Percentiles rank a stretch among this genome's conserved stretches.
These are phyloP conservation scores for Primulina huaijiensis DNA, from an alignment of 257 asterid species.

Conservation along the genomic window DNA sequence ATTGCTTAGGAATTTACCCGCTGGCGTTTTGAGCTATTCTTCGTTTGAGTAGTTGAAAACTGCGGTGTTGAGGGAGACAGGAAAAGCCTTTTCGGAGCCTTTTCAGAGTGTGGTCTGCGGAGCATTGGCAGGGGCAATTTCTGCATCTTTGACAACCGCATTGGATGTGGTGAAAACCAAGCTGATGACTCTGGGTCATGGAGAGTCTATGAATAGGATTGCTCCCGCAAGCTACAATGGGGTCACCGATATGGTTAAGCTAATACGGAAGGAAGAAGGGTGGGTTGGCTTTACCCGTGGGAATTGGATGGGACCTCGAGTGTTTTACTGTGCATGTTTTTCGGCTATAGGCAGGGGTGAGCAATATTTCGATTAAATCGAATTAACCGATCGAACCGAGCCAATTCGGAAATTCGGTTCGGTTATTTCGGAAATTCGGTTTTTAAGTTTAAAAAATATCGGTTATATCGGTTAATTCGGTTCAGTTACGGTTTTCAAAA, in stretches of 20 bases:
- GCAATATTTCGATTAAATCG: too few relatives aligned
- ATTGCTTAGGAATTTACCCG: slow-evolving; percentile 85
- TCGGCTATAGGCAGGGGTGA: slow-evolving; percentile 49
- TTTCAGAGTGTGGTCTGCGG: slow-evolving; percentile 88
- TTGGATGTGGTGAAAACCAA: slow-evolving; percentile 95
- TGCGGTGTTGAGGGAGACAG: slow-evolving; percentile 57
- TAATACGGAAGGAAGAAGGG: slow-evolving; percentile 87
- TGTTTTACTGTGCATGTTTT: slow-evolving; percentile 84
- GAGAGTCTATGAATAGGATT: slow-evolving; percentile 61
- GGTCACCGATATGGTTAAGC: slow-evolving; percentile 55
- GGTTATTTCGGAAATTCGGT: too few relatives aligned
- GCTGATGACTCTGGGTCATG: slow-evolving; percentile 85
- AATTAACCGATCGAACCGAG: too few relatives aligned
- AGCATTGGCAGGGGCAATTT: slow-evolving; percentile 94
- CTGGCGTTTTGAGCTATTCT: slow-evolving; percentile 92
- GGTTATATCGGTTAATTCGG: too few relatives aligned
- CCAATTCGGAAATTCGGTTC: too few relatives aligned
- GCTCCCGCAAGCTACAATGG: slow-evolving; percentile 64
- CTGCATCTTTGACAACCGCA: slow-evolving; percentile 91
- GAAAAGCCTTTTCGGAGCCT: slow-evolving; percentile 61
- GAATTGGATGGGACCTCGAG: slow-evolving; percentile 97
- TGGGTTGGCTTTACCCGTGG: slow-evolving; percentile 92
- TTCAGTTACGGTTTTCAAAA: too few relatives aligned
- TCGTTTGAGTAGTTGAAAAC: slow-evolving; percentile 92
- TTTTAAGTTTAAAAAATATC: too few relatives aligned